Conservation (phyloP, 75 land plant genomes). For the Pinus taeda region DNA sequence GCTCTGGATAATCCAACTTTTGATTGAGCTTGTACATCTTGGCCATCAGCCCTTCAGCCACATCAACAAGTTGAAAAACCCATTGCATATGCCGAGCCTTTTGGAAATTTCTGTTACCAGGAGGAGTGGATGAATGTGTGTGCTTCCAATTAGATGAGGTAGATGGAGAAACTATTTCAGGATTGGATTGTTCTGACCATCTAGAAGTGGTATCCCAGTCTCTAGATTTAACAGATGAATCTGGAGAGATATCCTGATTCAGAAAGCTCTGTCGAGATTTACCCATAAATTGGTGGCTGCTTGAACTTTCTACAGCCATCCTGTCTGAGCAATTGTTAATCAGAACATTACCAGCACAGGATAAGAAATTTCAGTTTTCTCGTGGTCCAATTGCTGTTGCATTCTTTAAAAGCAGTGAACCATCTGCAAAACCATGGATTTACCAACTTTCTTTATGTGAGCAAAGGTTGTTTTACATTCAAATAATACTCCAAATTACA, state of each 20-base stretch:
- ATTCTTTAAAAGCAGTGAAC: constrained; percentile 1
- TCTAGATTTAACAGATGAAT: constrained; percentile 27
- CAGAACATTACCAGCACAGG: not conserved
- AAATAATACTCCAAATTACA: not conserved
- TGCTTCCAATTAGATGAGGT: constrained; percentile 33
- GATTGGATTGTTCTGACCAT: constrained; percentile 56
- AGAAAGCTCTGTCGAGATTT: constrained; percentile 29
- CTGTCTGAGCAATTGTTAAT: not conserved
- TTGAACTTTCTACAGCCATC: constrained; percentile 13
- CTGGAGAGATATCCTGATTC: constrained; percentile 35
- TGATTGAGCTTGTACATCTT: constrained; percentile 79
- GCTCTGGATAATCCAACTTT: constrained; percentile 70
- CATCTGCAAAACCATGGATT: not conserved
- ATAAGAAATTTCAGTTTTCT: not conserved
- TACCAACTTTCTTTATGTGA: not conserved
- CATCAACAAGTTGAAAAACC: constrained; percentile 74
- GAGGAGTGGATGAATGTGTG: constrained; percentile 18
- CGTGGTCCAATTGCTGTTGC: not conserved
- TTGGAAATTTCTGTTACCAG: constrained; percentile 43
- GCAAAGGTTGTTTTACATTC: not conserved
- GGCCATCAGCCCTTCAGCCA: constrained; percentile 87
- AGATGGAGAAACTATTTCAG: constrained; percentile 30
- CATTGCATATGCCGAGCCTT: constrained; percentile 82
- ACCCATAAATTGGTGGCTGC: constrained; percentile 25
- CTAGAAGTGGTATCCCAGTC: constrained; percentile 53